Base-by-base conservation (phyloP, 2,329 filamentous ascomycete species). In the Phaeophleospora eucalypticola region DNA sequence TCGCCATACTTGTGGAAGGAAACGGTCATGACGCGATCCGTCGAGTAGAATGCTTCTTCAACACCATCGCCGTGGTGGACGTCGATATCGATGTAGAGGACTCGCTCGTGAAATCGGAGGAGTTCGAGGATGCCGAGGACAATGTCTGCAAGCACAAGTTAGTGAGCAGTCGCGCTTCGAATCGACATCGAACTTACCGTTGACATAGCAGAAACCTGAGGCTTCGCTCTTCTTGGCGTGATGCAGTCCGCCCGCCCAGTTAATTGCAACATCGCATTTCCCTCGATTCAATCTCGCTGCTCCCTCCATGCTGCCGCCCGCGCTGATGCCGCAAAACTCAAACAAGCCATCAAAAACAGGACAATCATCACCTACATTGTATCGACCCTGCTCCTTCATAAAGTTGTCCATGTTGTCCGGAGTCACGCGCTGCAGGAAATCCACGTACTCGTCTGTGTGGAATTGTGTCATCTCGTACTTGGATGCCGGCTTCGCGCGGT, bases 401-500 rank as follows among this genome's bases (percentile, higher is more conserved):
- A 89, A 97, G 56, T 80, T 81, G 59, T 98, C 94, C 88, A 97
- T 97, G 66, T 98, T 98, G 72, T 98, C 93, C 1, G 93, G 94
- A 0, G 93, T 97, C 45, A 98, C 93, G 61, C 94, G 95, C 52
- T 81, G 80, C 36, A 86, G 72, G 62, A 86, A 86, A 46, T 86
- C 82, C 62, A 86, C 82, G 65, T 86, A 86, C 56, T 86, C 82
- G 65, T 85, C 82, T 7, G 82, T 85, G 65, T 86, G 82, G 64
- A 85, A 86, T 64, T 85, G 82, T 52, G 81, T 84, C 82, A 86
- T 85, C 62, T 86, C 82, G 64, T 81, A 82, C 59, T 81, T 82
- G 39, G 80, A 82, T 6, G 82, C 73, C 17, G 61, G 61, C 43
- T 65, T 65, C 4, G 62, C 61, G 49, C 64, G 62, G 60, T 85